Percentiles rank a stretch among this genome's conserved stretches.
Conservation (phyloP, 2,329 filamentous ascomycete genomes). For the Exutisphaerella laricina region DNA sequence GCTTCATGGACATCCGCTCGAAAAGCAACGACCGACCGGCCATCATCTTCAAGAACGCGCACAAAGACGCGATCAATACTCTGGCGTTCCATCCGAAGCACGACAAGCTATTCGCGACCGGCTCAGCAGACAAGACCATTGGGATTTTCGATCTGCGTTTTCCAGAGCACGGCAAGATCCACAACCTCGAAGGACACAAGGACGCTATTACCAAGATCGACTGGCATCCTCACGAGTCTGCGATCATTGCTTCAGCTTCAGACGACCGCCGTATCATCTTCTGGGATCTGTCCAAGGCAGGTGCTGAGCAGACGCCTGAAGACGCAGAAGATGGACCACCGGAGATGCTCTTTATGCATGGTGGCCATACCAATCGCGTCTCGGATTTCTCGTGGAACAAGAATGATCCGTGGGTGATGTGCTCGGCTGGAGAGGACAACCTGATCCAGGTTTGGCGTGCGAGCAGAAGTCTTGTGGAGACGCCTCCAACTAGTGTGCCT, state of each 20-base stretch:
- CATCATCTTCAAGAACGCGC: slow-evolving; percentile 68
- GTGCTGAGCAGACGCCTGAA: slow-evolving; percentile 90
- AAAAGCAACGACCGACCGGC: slow-evolving; percentile 44
- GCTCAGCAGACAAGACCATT: slow-evolving; percentile 91
- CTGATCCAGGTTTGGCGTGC: slow-evolving; percentile 73
- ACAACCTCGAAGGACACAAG: slow-evolving; percentile 80
- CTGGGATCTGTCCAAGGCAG: slow-evolving; percentile 89
- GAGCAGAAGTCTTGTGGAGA: slow-evolving; percentile 33
- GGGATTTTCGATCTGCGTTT: slow-evolving; percentile 86
- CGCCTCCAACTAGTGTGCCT: slow-evolving; percentile 28
- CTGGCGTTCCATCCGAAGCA: slow-evolving; percentile 87
- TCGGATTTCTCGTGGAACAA: slow-evolving; percentile 98
- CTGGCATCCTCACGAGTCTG: slow-evolving; percentile 89
- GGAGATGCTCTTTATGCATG: slow-evolving; percentile 98
- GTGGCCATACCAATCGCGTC: slow-evolving; percentile 93
- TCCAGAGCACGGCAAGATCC: slow-evolving; percentile 68
- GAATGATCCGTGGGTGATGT: slow-evolving; percentile 94
- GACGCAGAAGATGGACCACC: slow-evolving; percentile 93
- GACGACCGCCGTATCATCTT: slow-evolving; percentile 93
- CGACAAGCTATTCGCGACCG: slow-evolving; percentile 87
- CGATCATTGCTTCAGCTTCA: slow-evolving; percentile 82
- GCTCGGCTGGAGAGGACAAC: slow-evolving; percentile 94
- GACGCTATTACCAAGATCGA: slow-evolving; percentile 87
- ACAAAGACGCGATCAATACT: slow-evolving; percentile 92
- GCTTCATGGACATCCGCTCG: slow-evolving; percentile 81